Evolutionary conservation across 257 asterid genomes (phyloP), one percentile per base, ranked within the genome.

Genomic region (Petrea volubilis): DNA sequence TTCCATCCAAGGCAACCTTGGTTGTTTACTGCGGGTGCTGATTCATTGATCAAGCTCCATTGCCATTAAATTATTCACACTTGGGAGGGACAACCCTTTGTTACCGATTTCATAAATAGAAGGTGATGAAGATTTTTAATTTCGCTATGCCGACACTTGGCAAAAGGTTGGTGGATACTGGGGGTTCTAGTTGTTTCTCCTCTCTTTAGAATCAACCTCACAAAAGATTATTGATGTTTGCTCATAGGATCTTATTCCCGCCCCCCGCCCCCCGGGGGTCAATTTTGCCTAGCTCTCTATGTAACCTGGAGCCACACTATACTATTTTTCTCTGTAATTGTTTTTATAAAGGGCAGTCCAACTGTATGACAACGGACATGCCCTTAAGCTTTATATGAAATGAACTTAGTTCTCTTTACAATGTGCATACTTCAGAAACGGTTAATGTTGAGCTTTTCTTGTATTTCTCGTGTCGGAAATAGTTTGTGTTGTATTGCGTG

Each of bases 1-100:
- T 94, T 94, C 88, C 99, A 94, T 65, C 99, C 99, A 1, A 88
- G 89, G 83, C 97, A 94, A 80, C 97, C 99, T 4, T 91, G 97
- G 97, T 67, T 94, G 79, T 94, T 94, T 76, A 94, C 97, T 46
- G 95, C 97, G 0, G 99, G 97, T 24, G 85, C 91, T 0, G 99
- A 94, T 83, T 91, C 97, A 5, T 38, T 86, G 78, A 88, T 94
- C 78, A 91, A 75, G 86, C 97, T 94, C 31, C 89, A 91, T 27
- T 91, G 99, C 71, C 93, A 91, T 71, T 88, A 74, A 74, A 8
- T 57, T 17, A 67, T 55, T 47, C 6, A 7, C 21, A 2, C 28
- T 64, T 17, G 49, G 44, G 43, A 3, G 36, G 57, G 49, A 27
- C 49, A 46, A 12, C 17, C 18, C 36, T 41, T 13, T 60, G 44